Base-by-base conservation (phyloP, 2,329 filamentous ascomycete genomes). In the Botryotinia calthae region DNA sequence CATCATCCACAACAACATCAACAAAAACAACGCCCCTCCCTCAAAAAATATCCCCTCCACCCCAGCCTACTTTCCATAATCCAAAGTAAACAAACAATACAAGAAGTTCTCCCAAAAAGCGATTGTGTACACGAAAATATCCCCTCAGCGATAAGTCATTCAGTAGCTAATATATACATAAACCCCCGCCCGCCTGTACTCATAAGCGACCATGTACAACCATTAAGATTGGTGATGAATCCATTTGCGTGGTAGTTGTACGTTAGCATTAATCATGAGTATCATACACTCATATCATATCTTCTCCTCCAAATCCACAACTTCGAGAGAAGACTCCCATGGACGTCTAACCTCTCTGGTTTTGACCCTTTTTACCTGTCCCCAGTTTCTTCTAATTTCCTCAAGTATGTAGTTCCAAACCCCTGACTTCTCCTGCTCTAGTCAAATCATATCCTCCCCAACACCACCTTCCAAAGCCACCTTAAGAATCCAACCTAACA, bases 201-300 rank as follows among this genome's bases (percentile, higher is more conserved):
- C 37, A 63, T 31, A 28, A 40, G n/a, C 40, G n/a, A 31, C 61
- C 61, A 28, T 28, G n/a, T 54, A 54, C 51, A n/a, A 28, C 25
- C 58, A n/a, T 44, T 12, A 44, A 18, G 8, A 37, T 18, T 63
- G 37, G 16, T n/a, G 16, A n/a, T 61, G 37, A 9, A 63, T n/a
- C n/a, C n/a, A 63, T 63, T 63, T 42, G 61, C n/a, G n/a, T 31
- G 34, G 20, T 56, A 28, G n/a, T 37, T 56, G 28, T 25, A 31
- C n/a, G n/a, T 44, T 67, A 56, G 34, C 48, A n/a, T 68, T 56
- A 18, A 42, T 56, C 65, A 68, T 56, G 64, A 42, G 46, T n/a
- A 56, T 67, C 34, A 48, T 67, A 20, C 22, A 54, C 62, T 31
- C 64, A 68, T 66, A 9, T 63, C 42, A 48, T 37, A 67, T 54